phyloP scores from a whole-genome alignment of 768 basidiomycete species.

The Lentinus brumalis region DNA sequence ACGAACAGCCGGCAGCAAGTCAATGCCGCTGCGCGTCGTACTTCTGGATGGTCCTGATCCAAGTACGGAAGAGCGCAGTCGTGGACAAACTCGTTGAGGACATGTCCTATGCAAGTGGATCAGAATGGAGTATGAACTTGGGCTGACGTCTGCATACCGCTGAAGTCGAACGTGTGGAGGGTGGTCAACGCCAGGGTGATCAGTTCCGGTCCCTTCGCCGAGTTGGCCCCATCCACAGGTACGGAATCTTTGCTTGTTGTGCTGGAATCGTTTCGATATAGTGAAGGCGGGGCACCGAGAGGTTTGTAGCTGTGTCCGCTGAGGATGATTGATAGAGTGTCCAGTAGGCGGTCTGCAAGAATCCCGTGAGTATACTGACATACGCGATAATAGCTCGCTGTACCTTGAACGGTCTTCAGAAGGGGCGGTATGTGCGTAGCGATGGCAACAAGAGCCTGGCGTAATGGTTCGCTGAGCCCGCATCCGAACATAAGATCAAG shows the following conservation, averaged over 20 bases:
- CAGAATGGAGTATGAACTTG: slow-evolving; percentile 6
- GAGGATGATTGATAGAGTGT: slow-evolving; percentile 78
- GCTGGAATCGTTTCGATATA: slow-evolving; percentile 55
- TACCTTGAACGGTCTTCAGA: slow-evolving; percentile 90
- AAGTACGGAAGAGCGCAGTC: slow-evolving; percentile 89
- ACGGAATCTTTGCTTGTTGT: slow-evolving; percentile 47
- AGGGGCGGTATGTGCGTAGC: slow-evolving; percentile 88
- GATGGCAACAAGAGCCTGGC: slow-evolving; percentile 81
- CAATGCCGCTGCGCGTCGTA: slow-evolving; percentile 85
- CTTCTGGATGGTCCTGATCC: slow-evolving; percentile 87
- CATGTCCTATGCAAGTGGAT: slow-evolving; percentile 61
- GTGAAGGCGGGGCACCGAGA: slow-evolving; percentile 76
- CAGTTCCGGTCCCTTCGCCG: slow-evolving; percentile 60
- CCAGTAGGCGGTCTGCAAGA: slow-evolving; percentile 81
- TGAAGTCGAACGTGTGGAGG: slow-evolving; percentile 92
- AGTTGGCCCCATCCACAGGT: not conserved
- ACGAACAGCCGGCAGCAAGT: slow-evolving; percentile 93
- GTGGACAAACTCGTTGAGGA: slow-evolving; percentile 94
- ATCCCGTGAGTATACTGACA: not conserved
- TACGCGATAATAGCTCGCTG: slow-evolving; percentile 6
- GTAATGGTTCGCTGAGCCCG: slow-evolving; percentile 87
- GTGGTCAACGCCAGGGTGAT: slow-evolving; percentile 85
- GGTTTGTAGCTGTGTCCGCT: slow-evolving; percentile 86
- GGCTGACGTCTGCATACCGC: slow-evolving; percentile 49
- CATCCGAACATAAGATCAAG: slow-evolving; percentile 96